Evolutionary conservation across 139 green algal genomes (phyloP), one percentile per base, ranked within the genome.

Genomic region (Yamagishiella unicocca): DNA sequence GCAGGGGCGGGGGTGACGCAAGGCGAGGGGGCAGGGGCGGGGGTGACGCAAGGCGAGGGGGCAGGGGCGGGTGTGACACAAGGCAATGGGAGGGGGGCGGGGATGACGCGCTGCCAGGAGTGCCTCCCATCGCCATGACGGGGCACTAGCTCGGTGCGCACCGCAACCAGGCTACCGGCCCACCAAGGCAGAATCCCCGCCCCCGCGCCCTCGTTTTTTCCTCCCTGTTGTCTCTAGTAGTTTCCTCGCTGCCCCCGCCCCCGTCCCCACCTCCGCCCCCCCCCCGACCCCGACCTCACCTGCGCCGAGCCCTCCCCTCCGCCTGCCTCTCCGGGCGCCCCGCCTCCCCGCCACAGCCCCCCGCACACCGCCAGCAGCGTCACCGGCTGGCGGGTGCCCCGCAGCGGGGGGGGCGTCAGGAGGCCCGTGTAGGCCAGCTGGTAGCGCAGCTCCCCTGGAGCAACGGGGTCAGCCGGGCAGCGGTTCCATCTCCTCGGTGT

Each of bases 361-460:
- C 68, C 78, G 1, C 78, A 45, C 58, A 72, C 79, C 35, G 87
- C 87, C 68, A 90, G 54, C 70, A 90, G 79, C 10, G 55, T 29
- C 19, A 71, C 29, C 8, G 87, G 54, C 24, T 40, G 58, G 7
- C 9, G 17, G 35, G 71, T 79, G 33, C 90, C 84, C 10, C 83
- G 85, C 25, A 66, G 25, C 3, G 76, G 46, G 1, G 85, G 54
- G 7, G 88, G 90, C 45, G 82, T 82, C n/a, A 93, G 82, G 8
- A 75, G 71, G 27, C 31, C 73, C 4, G 37, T 55, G 58, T 46
- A 72, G 68, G 33, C 54, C 19, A 90, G 54, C n/a, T 54, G 82
- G 88, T 90, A 93, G 22, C 46, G 61, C 73, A 93, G 88, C 73
- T 90, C 84, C 8, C 90, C 90, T 88, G 84, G 45, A 14, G 45